phyloP scores from a whole-genome alignment of 768 basidiomycete species.

The Phylloporus sp. region DNA sequence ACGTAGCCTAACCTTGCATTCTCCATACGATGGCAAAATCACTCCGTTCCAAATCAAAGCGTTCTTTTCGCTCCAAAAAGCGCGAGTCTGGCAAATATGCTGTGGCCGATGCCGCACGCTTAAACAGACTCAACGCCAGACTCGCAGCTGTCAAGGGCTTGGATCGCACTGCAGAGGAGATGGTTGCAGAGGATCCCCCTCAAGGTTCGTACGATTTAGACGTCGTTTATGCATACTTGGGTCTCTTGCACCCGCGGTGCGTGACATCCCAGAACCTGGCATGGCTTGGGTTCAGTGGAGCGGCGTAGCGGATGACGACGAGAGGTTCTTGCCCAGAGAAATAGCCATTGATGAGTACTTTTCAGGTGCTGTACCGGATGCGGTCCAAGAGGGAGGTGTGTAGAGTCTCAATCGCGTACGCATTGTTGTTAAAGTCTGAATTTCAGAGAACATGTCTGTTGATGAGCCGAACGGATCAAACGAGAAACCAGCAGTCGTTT shows the following conservation, averaged over 20 bases:
- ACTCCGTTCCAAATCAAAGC: slow-evolving; percentile 75
- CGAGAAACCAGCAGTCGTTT: slow-evolving; percentile 42
- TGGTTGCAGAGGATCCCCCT: slow-evolving; percentile 25
- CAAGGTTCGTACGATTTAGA: slow-evolving; percentile 55
- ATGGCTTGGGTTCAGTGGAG: slow-evolving; percentile 10
- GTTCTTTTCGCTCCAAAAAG: slow-evolving; percentile 71
- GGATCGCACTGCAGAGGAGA: slow-evolving; percentile 32
- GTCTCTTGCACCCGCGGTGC: slow-evolving; percentile 52
- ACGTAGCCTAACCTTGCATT: neutral
- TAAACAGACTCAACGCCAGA: slow-evolving; percentile 67
- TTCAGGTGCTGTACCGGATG: slow-evolving; percentile 17
- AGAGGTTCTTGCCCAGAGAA: too few species aligned
- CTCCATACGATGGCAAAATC: slow-evolving; percentile 64
- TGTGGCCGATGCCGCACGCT: slow-evolving; percentile 68
- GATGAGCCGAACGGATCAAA: slow-evolving; percentile 34
- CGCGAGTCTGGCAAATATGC: slow-evolving; percentile 72
- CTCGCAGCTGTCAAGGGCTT: slow-evolving; percentile 44
- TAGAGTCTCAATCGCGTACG: neutral
- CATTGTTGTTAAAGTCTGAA: slow-evolving; percentile 5
- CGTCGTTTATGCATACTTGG: slow-evolving; percentile 40
- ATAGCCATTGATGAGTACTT: slow-evolving; percentile 14
- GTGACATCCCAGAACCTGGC: slow-evolving; percentile 35
- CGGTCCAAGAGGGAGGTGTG: slow-evolving; percentile 20
- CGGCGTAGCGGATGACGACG: neutral
- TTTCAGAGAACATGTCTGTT: slow-evolving; percentile 49